Evolutionary conservation across 441 rosid genomes (phyloP), one percentile per base, ranked within the genome.

Genomic region (Euphorbia corollata): DNA sequence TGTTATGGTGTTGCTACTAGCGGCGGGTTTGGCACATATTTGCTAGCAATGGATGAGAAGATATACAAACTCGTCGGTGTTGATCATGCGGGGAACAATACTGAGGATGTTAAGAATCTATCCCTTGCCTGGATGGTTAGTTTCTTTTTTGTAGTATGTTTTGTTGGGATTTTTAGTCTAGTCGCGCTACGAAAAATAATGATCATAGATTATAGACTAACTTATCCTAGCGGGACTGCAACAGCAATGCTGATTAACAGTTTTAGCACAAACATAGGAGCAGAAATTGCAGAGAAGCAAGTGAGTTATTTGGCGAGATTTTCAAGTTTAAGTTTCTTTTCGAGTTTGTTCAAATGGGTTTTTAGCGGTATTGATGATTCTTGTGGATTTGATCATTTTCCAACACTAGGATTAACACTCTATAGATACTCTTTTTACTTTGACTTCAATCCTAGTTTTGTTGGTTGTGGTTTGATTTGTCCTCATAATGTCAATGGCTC

Each of bases 161-260:
- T 70, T 54, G 30, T 54, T 12, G 73, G 73, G 56, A 38, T 61
- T 62, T 62, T 62, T 54, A 63, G 68, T 30, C 62, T 70, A 54
- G 67, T 62, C 8, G 20, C 41, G 19, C 50, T 70, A 2, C 62
- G 73, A 12, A 62, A 70, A 41, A 18, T 70, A 30, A 24, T 70
- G 73, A 62, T 70, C 51, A 63, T 92, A 85, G 96, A 92, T 69
- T 87, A 84, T 60, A 86, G 86, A 66, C 95, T 92, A 71, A 86
- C 96, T 3, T 92, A 92, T 83, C 98, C 98, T 1, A 89, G 91
- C 73, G 98, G 96, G n/a, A 89, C 96, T 4, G 98, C 98, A 43
- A 92, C 98, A 0, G 98, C 96, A 64, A 85, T 86, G 89, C 27
- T 70, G 56, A 70, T 62, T 32, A 63, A 70, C 43, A 62, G 67